Base-by-base conservation (phyloP, 2,329 filamentous ascomycete species). In the Akanthomyces muscarius region DNA sequence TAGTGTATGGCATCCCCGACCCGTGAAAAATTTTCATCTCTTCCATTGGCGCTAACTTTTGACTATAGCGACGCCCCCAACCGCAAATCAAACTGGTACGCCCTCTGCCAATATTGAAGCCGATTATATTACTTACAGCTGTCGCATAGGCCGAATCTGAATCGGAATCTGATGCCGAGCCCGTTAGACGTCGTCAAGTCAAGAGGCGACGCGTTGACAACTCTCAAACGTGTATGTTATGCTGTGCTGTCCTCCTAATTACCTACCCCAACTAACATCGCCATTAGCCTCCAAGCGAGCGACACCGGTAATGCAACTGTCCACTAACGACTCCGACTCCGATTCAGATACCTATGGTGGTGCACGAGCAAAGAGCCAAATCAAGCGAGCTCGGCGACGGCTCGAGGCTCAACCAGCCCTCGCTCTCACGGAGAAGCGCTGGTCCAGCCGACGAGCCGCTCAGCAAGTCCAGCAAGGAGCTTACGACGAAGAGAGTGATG, bases 401-500 rank as follows among this genome's bases (percentile, higher is more conserved):
- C 81, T 88, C 63, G 84, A 92, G 72, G 83, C 87, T 28, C 85
- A 88, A 69, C 84, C 86, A 14, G 83, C 86, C 47, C 83, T 89
- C 8, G 81, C 87, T 5, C 85, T 89, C 69, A 85, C 86, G 63
- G 93, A 97, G 77, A 91, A 97, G 72, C 89, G 94, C 67, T 97
- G 96, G 85, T 97, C 93, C 7, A 95, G 89, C 61, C 85, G 94
- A 65, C 89, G 91, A 66, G 91, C 92, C 61, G 90, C 90, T 16
- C 91, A 91, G 73, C 90, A 91, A 72, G 83, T 87, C 4, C 82
- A 85, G 64, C 81, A 80, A 64, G 83, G 83, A 44, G 83, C 81
- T 21, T 89, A 89, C 69, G 84, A 89, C 69, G 84, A 89, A 71
- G 87, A 89, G 69, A 88, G 86, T 68, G 86, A 88, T 53, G 76